Evolutionary conservation across 106 monocot species (phyloP), one percentile per base, ranked within the genome.

Genomic region (Allium sativum): DNA sequence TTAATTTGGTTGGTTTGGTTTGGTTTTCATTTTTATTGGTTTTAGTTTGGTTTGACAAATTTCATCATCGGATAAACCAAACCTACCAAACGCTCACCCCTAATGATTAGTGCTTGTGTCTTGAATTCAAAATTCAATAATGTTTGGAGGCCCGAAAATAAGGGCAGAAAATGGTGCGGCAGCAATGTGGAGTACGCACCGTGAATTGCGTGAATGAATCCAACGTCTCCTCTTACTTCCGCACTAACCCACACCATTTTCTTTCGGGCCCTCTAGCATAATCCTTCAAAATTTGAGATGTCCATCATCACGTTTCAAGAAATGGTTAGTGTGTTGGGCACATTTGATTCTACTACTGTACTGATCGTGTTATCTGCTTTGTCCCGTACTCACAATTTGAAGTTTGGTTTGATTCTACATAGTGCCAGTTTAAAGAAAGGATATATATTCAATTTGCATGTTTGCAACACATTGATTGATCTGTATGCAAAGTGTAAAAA

Each of bases 401-500:
- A 69, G 44, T 45, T 63, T 18, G 89, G 84, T 15, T 45, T 13
- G n/a, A 58, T 44, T 43, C 61, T 90, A 7, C 89, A 90, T 67
- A 64, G 74, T 18, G 21, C 19, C 7, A 20, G 62, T 11, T 5
- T 79, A 11, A 90, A 74, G 61, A 68, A 68, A 61, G 22, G 72
- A 43, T 52, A 76, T 16, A 21, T 48, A 53, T 53, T 7, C 0
- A 69, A 74, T 71, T 18, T 44, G 9, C 42, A 15, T 19, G 54
- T 82, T 52, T 74, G 76, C 48, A 85, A 85, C 66, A 76, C 79
- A 48, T 61, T 90, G 58, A 62, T 84, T 21, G 72, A 77, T 65
- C 76, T 90, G 76, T 90, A 85, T 60, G 74, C 90, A 9, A 90
- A 90, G 46, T 79, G 70, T 31, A 79, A 74, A 1, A n/a, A 66